These are phyloP conservation scores for Xylaria sp. DNA, from an alignment of 2,329 filamentous ascomycete genomes.

Conservation along the genomic window DNA sequence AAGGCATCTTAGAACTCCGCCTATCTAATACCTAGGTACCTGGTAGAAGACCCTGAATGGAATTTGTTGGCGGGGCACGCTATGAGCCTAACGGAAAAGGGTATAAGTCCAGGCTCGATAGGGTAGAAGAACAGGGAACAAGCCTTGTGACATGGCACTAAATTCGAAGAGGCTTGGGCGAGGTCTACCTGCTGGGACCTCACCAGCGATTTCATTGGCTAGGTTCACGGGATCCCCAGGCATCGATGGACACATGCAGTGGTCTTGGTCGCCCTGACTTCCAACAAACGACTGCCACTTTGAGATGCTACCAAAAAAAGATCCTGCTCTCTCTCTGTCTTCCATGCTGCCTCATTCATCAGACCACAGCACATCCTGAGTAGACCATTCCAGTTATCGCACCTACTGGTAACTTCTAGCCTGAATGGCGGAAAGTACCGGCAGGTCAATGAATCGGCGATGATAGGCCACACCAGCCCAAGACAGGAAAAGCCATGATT, in stretches of 20 bases:
- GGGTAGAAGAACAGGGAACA: neutral
- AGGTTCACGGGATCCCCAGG: too few species aligned
- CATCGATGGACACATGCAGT: neutral
- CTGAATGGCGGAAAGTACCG: too few species aligned
- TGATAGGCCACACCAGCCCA: too few species aligned
- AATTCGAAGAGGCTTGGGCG: neutral
- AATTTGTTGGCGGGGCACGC: neutral
- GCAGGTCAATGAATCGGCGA: too few species aligned
- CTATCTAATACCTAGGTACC: too few species aligned
- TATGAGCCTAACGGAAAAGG: conserved; percentile 14
- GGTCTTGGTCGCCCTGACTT: neutral
- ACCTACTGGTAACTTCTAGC: too few species aligned
- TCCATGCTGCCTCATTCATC: neutral
- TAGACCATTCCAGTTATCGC: too few species aligned
- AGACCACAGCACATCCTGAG: too few species aligned
- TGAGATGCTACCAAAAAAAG: neutral
- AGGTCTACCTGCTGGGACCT: conserved; percentile 10
- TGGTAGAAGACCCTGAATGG: too few species aligned
- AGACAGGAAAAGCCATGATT: too few species aligned
- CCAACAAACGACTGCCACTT: neutral
- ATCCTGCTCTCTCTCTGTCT: neutral
- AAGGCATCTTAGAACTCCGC: too few species aligned
- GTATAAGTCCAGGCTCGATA: neutral
- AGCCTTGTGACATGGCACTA: neutral
- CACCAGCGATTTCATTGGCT: neutral